Evolutionary conservation across 129 eudicot genomes (phyloP).

Genomic region (carrot (Daucus carota)): DH1_v3.0 NC_030388.2:26701501-26702000

Average conservation of each 20-base stretch:
- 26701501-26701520: slow-evolving; percentile 81
- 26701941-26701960: no score
- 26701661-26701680: slow-evolving; percentile 36
- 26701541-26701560: slow-evolving; percentile 42
- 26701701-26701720: slow-evolving; percentile 27
- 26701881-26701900: no score
- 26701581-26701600: slow-evolving; percentile 30
- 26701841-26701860: no score
- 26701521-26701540: slow-evolving; percentile 91
- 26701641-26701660: slow-evolving; percentile 1
- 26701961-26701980: no score
- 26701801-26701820: no score
- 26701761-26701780: slow-evolving; percentile 10
- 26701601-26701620: slow-evolving; percentile 42
- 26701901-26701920: no score
- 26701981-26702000: no score
- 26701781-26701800: no score
- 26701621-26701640: slow-evolving; percentile 9
- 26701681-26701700: slow-evolving; percentile 23
- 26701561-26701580: slow-evolving; percentile 87
- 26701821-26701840: no score
- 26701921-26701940: no score
- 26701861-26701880: no score
- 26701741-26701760: neutral
- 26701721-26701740: slow-evolving; percentile 37